These are phyloP conservation scores for Phytophthora boehmeriae DNA, from an alignment of 352 stramenopile genomes.

Conservation along the genomic window DNA sequence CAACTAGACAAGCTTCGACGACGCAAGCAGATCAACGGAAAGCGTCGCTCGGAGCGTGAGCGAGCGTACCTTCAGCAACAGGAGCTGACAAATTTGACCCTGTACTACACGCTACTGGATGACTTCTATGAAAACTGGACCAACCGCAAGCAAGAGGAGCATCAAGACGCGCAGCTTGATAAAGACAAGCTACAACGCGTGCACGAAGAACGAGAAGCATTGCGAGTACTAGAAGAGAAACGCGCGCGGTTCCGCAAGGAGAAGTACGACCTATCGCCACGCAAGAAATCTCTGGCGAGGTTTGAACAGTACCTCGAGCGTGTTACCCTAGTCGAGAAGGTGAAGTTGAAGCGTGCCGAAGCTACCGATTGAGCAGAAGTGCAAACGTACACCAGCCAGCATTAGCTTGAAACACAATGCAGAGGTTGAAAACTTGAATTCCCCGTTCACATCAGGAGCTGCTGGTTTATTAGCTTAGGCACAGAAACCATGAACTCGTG, in stretches of 20 bases:
- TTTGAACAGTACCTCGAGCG: conserved; percentile 64
- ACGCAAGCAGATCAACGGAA: conserved; percentile 43
- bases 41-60: conserved; percentile 47
- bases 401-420: neutral
- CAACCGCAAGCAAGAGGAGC: conserved; percentile 36
- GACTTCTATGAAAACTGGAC: conserved; percentile 75
- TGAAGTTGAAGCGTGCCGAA: conserved; percentile 49
- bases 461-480: neutral
- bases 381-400: neutral
- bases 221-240: conserved; percentile 45
- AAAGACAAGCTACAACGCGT: conserved; percentile 29
- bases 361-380: conserved; percentile 14
- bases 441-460: neutral
- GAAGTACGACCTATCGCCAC: conserved; percentile 56
- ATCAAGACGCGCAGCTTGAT: conserved; percentile 38
- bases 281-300: conserved; percentile 37
- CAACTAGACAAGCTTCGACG: conserved; percentile 44
- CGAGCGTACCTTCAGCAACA: conserved; percentile 46
- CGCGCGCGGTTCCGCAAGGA: conserved; percentile 59
- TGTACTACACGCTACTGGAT: conserved; percentile 68
- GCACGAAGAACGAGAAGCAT: conserved; percentile 42
- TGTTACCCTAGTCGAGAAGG: conserved; percentile 56
- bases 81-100: conserved; percentile 51
- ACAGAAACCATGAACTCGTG: neutral
- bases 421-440: neutral